phyloP scores from a whole-genome alignment of 495 filamentous ascomycete genomes.

The Aspergillus avenaceus region DNA sequence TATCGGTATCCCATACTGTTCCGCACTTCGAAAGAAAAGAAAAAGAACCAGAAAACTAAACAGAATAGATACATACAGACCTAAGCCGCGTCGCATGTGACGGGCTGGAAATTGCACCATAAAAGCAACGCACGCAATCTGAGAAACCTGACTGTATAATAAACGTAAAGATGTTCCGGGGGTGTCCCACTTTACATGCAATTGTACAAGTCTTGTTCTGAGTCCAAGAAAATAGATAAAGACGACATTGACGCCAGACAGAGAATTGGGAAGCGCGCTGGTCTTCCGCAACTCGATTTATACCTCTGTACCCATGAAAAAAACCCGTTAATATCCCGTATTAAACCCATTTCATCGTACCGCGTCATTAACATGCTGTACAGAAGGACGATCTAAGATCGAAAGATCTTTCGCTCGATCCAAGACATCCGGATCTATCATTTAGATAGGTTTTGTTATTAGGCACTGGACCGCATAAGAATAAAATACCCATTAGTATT shows the following conservation, averaged over 20 bases:
- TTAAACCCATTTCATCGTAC: slow-evolving; percentile 12
- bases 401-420: background rate
- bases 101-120: background rate
- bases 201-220: slow-evolving; percentile 4
- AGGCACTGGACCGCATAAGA: background rate
- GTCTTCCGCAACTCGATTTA: background rate
- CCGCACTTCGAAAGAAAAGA: background rate
- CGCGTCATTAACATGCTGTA: slow-evolving; percentile 10
- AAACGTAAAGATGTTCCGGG: background rate
- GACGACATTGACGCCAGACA: background rate
- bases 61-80: background rate
- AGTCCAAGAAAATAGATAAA: slow-evolving; percentile 1
- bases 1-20: background rate
- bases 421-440: background rate
- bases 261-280: background rate
- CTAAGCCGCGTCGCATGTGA: background rate
- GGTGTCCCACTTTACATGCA: slow-evolving; percentile 1
- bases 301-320: slow-evolving; percentile 18
- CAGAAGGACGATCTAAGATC: slow-evolving; percentile 4
- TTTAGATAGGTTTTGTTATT: background rate
- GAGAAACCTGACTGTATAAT: background rate
- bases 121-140: background rate
- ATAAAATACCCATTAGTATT: background rate
- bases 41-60: no score
- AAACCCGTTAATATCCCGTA: slow-evolving; percentile 17